A percentile compares a stretch with the other conserved stretches of the same genome.
These are phyloP conservation scores for Gynandropsis gynandra DNA, from an alignment of 345 rosid species.

Conservation along the genomic window DNA sequence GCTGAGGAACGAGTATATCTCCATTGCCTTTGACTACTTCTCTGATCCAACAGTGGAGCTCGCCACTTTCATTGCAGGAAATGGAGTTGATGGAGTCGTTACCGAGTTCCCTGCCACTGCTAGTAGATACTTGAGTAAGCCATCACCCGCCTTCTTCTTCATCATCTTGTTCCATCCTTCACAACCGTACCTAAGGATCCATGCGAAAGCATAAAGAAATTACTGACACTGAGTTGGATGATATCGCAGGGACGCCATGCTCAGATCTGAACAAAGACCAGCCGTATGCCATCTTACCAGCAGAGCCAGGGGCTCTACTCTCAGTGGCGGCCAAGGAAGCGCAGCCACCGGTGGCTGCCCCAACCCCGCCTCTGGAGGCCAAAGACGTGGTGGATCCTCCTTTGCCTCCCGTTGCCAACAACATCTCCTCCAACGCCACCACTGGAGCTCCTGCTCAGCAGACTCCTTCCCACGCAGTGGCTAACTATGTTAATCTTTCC, in stretches of 20 bases:
- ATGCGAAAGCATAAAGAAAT: no score
- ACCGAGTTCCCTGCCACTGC: conserved; percentile 85
- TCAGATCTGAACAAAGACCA: conserved; percentile 29
- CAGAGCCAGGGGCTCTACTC: conserved; percentile 41
- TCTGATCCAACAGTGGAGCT: conserved; percentile 64
- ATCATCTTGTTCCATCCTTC: not conserved
- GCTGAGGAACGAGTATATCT: conserved; percentile 54
- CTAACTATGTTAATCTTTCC: conserved; percentile 28
- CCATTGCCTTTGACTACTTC: conserved; percentile 58
- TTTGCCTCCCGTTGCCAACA: conserved; percentile 48
- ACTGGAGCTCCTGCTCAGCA: conserved; percentile 18
- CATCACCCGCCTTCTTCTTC: not conserved
- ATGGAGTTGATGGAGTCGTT: conserved; percentile 53
- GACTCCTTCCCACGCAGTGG: conserved; percentile 24
- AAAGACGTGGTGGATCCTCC: conserved; percentile 71
- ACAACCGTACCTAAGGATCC: no score
- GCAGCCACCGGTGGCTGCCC: conserved; percentile 35
- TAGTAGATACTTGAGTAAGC: conserved; percentile 59
- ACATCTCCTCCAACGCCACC: conserved; percentile 7
- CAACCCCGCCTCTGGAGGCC: conserved; percentile 38
- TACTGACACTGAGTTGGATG: no score
- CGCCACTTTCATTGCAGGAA: conserved; percentile 47
- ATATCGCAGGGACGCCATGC: conserved; percentile 55
- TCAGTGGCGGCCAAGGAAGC: conserved; percentile 17
- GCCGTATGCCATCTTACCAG: conserved; percentile 40